Evolutionary conservation across 2,329 filamentous ascomycete species (phyloP).

Genomic region (Aspergillus clavatus): DNA sequence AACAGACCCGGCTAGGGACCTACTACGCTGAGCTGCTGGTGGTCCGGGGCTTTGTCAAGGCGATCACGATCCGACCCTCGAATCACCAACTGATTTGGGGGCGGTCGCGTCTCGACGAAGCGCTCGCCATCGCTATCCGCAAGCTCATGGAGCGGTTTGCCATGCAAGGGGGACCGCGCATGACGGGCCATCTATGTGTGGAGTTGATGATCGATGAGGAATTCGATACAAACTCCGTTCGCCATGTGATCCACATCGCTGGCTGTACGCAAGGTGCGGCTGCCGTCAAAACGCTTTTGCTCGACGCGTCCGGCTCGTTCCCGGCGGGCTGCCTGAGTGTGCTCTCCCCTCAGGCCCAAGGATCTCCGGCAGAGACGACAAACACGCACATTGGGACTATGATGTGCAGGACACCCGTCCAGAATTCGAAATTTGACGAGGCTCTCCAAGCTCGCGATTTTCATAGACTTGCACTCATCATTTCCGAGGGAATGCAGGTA

Average conservation of each 20-base stretch:
- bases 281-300: conserved; percentile 24
- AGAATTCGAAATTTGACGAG: conserved; percentile 6
- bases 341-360: conserved; percentile 14
- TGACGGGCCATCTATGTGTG: conserved; percentile 69
- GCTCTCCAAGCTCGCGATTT: conserved; percentile 6
- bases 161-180: conserved; percentile 40
- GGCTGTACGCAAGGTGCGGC: conserved; percentile 29
- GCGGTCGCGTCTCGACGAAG: conserved; percentile 51
- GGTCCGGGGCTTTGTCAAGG: conserved; percentile 58
- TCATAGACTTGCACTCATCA: conserved; percentile 4
- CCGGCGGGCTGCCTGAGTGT: conserved; percentile 24
- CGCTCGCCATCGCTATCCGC: conserved; percentile 57
- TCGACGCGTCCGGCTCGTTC: conserved; percentile 26
- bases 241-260: conserved; percentile 30
- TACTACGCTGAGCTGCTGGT: conserved; percentile 69
- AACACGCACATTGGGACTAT: neutral
- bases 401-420: conserved; percentile 1
- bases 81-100: conserved; percentile 61
- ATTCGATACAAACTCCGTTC: conserved; percentile 27
- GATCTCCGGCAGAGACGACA: conserved; percentile 6
- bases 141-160: conserved; percentile 60
- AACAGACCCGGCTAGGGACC: conserved; percentile 61
- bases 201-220: conserved; percentile 61
- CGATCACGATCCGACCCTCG: conserved; percentile 64
- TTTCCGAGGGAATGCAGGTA: conserved; percentile 20